phyloP scores from a whole-genome alignment of 805 yeast genomes.

The Kodamaea hsintzibuensis region DNA sequence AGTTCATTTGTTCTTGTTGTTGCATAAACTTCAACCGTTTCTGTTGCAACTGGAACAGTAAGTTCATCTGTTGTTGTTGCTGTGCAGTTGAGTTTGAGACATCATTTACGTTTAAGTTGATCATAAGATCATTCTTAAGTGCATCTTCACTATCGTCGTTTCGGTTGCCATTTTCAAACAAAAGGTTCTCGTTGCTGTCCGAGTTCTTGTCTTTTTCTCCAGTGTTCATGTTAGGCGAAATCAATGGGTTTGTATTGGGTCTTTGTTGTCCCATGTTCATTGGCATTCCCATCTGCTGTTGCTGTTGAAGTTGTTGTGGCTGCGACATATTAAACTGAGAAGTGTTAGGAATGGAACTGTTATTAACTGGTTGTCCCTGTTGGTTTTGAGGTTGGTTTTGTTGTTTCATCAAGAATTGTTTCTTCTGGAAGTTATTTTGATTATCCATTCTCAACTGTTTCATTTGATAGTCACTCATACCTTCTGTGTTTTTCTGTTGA shows the following conservation, averaged over 20 bases:
- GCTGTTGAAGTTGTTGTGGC: slow-evolving; percentile 11
- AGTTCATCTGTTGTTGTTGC: slow-evolving; percentile 18
- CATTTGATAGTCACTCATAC: slow-evolving; percentile 22
- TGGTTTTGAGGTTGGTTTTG: slow-evolving; percentile 15
- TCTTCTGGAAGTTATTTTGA: slow-evolving; percentile 17
- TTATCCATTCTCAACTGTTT: slow-evolving; percentile 17
- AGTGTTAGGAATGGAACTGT: slow-evolving; percentile 1
- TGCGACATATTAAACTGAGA: slow-evolving; percentile 8
- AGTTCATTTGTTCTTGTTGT: slow-evolving; percentile 13
- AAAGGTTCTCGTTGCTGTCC: slow-evolving; percentile 11
- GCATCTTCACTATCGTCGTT: slow-evolving; percentile 3
- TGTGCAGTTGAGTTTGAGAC: slow-evolving; percentile 10
- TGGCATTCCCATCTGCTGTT: slow-evolving; percentile 11
- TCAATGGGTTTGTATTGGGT: slow-evolving; percentile 1
- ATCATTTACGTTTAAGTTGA: slow-evolving; percentile 12
- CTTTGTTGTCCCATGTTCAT: slow-evolving; percentile 9
- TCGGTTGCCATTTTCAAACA: slow-evolving; percentile 8
- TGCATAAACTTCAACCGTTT: slow-evolving; percentile 18
- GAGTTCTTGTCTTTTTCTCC: slow-evolving; percentile 6
- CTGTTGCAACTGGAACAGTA: slow-evolving; percentile 20
- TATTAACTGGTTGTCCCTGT: slow-evolving; percentile 9
- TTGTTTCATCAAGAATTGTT: slow-evolving; percentile 18
- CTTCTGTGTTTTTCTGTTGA: not conserved
- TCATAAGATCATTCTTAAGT: slow-evolving; percentile 7
- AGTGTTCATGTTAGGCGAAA: slow-evolving; percentile 7